Evolutionary conservation across 23 red algal genomes (phyloP).

Genomic region (Porphyridium purpureum): DNA sequence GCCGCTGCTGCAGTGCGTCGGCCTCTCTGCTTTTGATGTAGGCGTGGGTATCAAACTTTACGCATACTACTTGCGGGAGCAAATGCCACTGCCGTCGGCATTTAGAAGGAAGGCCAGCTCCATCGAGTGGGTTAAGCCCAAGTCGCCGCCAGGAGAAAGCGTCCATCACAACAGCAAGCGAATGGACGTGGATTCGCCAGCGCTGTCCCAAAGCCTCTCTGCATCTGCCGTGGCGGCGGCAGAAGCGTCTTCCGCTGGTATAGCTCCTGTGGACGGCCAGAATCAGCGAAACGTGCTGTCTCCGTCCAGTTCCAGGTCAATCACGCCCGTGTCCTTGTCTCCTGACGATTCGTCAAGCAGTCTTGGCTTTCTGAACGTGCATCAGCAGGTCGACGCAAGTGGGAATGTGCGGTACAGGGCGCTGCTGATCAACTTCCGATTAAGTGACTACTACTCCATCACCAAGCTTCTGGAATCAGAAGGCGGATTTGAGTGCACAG

Average conservation of each 20-base stretch:
- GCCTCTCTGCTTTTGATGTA: constrained; percentile 56
- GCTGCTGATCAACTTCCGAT: no score
- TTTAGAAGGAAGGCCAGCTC: background rate
- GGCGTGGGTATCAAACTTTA: constrained; percentile 30
- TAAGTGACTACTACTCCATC: no score
- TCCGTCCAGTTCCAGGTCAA: no score
- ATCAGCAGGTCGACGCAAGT: no score
- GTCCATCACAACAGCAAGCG: background rate
- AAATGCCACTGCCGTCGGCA: background rate
- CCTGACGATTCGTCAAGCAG: no score
- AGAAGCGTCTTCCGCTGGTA: background rate
- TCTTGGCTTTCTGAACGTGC: no score
- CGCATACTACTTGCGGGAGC: constrained; percentile 6
- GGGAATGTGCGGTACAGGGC: no score
- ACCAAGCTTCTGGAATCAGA: no score
- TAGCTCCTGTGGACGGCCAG: no score
- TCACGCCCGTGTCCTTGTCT: no score
- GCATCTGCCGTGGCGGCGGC: background rate
- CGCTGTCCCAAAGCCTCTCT: background rate
- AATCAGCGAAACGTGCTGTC: no score
- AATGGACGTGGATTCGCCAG: background rate
- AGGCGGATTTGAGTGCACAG: background rate
- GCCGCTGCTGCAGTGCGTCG: constrained; percentile 40
- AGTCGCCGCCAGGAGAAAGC: background rate
- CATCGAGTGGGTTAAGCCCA: background rate